Conservation (phyloP, 805 yeast species). For the Candida glaebosa region DNA sequence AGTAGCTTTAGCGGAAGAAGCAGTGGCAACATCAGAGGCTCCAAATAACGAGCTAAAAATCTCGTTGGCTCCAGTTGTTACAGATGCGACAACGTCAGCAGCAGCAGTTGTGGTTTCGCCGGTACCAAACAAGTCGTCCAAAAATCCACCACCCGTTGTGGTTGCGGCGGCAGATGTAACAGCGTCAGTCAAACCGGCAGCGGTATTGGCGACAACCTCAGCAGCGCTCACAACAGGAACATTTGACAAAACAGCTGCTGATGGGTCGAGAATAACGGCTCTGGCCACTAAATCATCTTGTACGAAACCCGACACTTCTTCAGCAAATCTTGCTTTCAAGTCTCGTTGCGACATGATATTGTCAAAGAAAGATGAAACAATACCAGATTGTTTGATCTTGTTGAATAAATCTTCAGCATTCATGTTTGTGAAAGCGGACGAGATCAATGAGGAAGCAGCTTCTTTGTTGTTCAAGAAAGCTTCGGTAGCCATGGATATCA, state of each 20-base stretch:
- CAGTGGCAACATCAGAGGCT: not conserved
- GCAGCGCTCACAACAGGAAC: conserved; percentile 5
- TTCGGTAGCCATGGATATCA: conserved; percentile 19
- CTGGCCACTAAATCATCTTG: conserved; percentile 11
- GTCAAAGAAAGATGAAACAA: conserved; percentile 8
- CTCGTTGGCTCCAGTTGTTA: conserved; percentile 9
- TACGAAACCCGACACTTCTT: conserved; percentile 11
- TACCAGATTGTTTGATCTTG: conserved; percentile 25
- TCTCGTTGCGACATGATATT: not conserved
- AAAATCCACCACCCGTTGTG: conserved; percentile 8
- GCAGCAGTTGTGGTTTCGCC: conserved; percentile 5
- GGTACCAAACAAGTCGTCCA: conserved; percentile 14
- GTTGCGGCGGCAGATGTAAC: conserved; percentile 7
- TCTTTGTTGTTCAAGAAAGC: conserved; percentile 21
- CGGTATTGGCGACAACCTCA: conserved; percentile 2
- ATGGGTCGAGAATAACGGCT: conserved; percentile 1
- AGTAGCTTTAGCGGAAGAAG: conserved; percentile 11
- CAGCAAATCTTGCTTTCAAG: conserved; percentile 13
- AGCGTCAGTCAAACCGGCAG: conserved; percentile 4
- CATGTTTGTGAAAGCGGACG: conserved; percentile 19
- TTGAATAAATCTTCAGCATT: conserved; percentile 19
- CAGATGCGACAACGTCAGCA: conserved; percentile 7
- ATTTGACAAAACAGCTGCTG: not conserved
- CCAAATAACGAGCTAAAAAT: not conserved
- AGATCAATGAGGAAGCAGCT: conserved; percentile 17